These are phyloP conservation scores for Eucalyptus tenuipes DNA, from an alignment of 345 rosid species.

Conservation along the genomic window DNA sequence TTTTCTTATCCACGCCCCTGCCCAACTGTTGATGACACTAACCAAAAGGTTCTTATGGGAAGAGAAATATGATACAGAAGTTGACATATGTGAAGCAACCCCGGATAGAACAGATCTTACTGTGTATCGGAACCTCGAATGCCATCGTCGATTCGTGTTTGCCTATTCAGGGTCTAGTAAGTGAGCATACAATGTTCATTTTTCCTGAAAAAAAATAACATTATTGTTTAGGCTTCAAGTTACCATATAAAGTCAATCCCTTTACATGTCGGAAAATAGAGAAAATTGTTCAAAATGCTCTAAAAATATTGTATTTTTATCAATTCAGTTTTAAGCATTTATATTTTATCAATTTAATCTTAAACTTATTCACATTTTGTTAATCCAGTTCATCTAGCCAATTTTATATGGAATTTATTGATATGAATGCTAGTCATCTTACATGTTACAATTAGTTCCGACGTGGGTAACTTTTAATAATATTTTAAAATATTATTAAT, in stretches of 20 bases:
- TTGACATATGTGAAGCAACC: background rate
- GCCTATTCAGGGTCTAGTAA: background rate
- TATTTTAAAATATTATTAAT: no score
- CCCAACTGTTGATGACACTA: background rate
- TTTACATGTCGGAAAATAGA: background rate
- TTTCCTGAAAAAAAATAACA: background rate
- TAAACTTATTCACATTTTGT: no score
- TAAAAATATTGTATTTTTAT: no score
- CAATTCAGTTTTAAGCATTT: no score
- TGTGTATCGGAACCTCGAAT: background rate
- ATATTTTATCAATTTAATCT: accelerated
- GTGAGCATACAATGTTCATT: background rate
- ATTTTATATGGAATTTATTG: no score
- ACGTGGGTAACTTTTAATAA: accelerated
- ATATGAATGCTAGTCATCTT: no score
- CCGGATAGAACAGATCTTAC: background rate
- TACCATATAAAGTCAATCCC: background rate
- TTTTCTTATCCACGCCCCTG: background rate
- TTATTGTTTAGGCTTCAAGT: background rate
- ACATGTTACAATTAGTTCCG: accelerated
- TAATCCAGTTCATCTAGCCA: accelerated
- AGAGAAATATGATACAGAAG: background rate
- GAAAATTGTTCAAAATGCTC: no score
- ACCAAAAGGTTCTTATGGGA: background rate
- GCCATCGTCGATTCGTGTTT: background rate